phyloP scores from a whole-genome alignment of 2,329 filamentous ascomycete species.

The Colletotrichum tabaci region DNA sequence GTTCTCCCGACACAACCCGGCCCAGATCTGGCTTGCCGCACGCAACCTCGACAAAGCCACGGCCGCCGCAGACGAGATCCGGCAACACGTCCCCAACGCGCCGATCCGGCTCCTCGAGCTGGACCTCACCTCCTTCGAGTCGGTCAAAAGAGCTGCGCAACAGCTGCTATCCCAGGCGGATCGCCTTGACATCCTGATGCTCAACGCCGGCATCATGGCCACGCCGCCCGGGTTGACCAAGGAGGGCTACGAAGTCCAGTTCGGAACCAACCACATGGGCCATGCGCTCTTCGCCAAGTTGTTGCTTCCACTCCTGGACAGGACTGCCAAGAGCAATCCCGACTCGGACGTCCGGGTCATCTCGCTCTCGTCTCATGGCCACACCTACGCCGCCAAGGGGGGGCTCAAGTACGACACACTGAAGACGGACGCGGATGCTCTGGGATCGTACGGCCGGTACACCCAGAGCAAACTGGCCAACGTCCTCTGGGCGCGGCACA shows the following conservation, averaged over 20 bases:
- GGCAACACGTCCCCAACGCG: constrained; percentile 39
- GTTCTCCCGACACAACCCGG: constrained; percentile 57
- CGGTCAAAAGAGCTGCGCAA: constrained; percentile 57
- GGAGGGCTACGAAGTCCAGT: constrained; percentile 52
- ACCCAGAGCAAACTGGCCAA: not conserved
- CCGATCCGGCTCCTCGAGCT: constrained; percentile 45
- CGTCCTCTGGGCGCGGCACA: not conserved
- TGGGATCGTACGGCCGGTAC: not conserved
- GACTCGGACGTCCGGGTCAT: no score
- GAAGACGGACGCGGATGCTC: not conserved
- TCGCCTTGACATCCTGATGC: constrained; percentile 58
- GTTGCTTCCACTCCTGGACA: constrained; percentile 46
- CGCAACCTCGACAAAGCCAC: constrained; percentile 58
- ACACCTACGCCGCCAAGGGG: not conserved
- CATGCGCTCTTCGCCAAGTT: constrained; percentile 51
- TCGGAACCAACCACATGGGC: constrained; percentile 54
- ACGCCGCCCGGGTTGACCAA: constrained; percentile 36
- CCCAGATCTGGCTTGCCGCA: constrained; percentile 68
- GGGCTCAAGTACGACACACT: not conserved
- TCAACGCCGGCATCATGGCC: constrained; percentile 56
- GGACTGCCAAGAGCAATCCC: no score
- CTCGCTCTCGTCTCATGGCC: no score
- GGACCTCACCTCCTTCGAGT: constrained; percentile 60
- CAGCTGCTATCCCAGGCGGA: constrained; percentile 50
- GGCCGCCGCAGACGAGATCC: constrained; percentile 52